Percentiles rank a stretch among this genome's conserved stretches.
Conservation (phyloP, 1,284 basidiomycete species). For the Cerioporus squamosus region DNA sequence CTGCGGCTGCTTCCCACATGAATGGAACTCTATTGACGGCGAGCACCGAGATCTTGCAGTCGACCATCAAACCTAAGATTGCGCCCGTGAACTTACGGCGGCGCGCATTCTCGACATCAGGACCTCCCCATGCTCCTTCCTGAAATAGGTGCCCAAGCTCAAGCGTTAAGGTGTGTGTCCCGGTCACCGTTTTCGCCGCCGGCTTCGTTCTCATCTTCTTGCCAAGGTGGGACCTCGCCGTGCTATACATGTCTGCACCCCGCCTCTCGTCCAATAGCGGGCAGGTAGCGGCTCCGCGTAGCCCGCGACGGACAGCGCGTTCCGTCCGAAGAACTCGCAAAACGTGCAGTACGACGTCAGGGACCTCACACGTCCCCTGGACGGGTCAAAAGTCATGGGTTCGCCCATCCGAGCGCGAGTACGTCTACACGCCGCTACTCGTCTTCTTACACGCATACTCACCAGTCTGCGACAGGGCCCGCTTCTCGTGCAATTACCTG, state of each 20-base stretch:
- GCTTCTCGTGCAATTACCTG: background rate
- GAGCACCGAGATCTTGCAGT: constrained; percentile 10
- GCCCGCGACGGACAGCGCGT: constrained; percentile 2
- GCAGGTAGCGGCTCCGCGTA: constrained; percentile 8
- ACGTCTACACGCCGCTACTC: constrained; percentile 1
- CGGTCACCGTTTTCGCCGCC: constrained; percentile 5
- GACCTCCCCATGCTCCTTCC: background rate
- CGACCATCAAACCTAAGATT: constrained; percentile 13
- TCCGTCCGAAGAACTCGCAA: constrained; percentile 1
- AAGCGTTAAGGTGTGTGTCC: constrained; percentile 24
- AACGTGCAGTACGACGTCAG: constrained; percentile 12
- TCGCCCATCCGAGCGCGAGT: background rate
- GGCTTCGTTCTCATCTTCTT: constrained; percentile 9
- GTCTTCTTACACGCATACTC: background rate
- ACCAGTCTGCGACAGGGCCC: background rate
- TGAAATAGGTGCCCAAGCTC: constrained; percentile 13
- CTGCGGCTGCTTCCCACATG: constrained; percentile 12
- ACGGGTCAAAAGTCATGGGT: background rate
- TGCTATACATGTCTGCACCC: background rate
- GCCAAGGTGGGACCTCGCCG: constrained; percentile 17
- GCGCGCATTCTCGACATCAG: background rate
- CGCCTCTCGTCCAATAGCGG: constrained; percentile 11
- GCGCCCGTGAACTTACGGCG: constrained; percentile 7
- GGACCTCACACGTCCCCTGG: constrained; percentile 8
- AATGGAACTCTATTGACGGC: constrained; percentile 17